phyloP scores from a whole-genome alignment of 2,329 filamentous ascomycete species.

The Periconia macrospinosa region DNA sequence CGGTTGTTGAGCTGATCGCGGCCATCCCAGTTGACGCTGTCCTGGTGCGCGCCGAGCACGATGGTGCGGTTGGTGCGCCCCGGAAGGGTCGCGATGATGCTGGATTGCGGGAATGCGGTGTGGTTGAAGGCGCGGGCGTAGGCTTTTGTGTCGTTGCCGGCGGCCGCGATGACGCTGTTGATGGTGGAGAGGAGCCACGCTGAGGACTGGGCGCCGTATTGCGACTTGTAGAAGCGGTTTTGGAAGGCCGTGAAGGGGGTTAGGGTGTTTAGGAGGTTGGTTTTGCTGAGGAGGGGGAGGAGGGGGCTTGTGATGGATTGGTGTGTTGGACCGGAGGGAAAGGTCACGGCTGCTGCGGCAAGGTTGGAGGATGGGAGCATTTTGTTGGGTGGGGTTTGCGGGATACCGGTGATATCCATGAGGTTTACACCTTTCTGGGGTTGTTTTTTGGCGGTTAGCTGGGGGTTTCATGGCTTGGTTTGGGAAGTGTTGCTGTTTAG shows the following conservation, averaged over 20 bases:
- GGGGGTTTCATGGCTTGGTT: neutral
- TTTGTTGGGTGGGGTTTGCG: neutral
- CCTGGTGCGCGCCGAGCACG: slow-evolving; percentile 87
- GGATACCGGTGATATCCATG: slow-evolving; percentile 22
- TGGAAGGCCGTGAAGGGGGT: slow-evolving; percentile 21
- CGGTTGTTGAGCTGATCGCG: slow-evolving; percentile 57
- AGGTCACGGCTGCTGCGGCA: slow-evolving; percentile 10
- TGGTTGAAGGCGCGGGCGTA: slow-evolving; percentile 73
- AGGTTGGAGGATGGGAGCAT: neutral
- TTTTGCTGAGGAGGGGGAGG: slow-evolving; percentile 18
- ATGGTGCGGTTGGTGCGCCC: slow-evolving; percentile 80
- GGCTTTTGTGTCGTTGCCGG: slow-evolving; percentile 68
- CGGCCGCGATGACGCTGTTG: slow-evolving; percentile 66
- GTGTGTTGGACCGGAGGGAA: slow-evolving; percentile 16
- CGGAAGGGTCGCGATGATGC: slow-evolving; percentile 85
- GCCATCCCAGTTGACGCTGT: slow-evolving; percentile 73
- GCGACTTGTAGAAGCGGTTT: slow-evolving; percentile 26
- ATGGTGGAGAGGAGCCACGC: slow-evolving; percentile 81
- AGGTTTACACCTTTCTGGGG: slow-evolving; percentile 37
- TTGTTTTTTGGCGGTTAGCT: neutral
- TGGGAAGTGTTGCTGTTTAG: neutral
- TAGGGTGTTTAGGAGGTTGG: slow-evolving; percentile 22
- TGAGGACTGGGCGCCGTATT: slow-evolving; percentile 72
- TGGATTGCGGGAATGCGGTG: slow-evolving; percentile 76
- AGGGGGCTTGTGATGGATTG: slow-evolving; percentile 16